Evolutionary conservation across 768 basidiomycete species (phyloP).

Genomic region (Termitomyces sp.): DNA sequence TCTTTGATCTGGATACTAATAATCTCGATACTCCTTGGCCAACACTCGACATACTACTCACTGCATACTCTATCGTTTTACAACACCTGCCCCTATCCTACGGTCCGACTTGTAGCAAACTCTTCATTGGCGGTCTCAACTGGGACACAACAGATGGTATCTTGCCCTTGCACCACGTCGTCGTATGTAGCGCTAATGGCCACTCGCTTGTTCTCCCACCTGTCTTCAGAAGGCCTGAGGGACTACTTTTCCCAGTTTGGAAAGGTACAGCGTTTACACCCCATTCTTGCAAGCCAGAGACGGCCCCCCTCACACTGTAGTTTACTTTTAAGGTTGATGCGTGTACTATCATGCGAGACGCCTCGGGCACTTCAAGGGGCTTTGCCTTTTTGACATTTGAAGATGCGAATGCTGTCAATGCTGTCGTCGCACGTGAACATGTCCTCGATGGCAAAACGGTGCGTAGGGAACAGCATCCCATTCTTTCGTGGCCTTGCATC

Average conservation of each 20-base stretch:
- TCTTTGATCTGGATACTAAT: constrained; percentile 26
- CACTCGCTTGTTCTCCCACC: constrained; percentile 23
- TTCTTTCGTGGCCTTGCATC: not conserved
- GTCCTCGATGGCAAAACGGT: constrained; percentile 79
- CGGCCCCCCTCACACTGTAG: constrained; percentile 16
- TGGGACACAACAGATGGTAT: constrained; percentile 93
- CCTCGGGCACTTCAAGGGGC: constrained; percentile 70
- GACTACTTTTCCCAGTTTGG: constrained; percentile 82
- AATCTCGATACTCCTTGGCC: constrained; percentile 22
- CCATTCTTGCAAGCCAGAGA: constrained; percentile 1
- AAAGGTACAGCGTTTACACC: constrained; percentile 42
- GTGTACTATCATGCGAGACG: constrained; percentile 85
- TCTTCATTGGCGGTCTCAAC: constrained; percentile 89
- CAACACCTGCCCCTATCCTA: constrained; percentile 22
- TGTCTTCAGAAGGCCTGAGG: constrained; percentile 51
- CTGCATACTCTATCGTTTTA: constrained; percentile 27
- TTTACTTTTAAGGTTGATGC: constrained; percentile 58
- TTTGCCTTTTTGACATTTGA: constrained; percentile 87
- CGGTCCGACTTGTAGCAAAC: constrained; percentile 58
- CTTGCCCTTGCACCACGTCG: constrained; percentile 28
- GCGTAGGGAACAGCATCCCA: constrained; percentile 12
- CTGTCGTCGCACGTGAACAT: constrained; percentile 68
- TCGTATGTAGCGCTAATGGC: constrained; percentile 37
- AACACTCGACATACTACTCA: constrained; percentile 25
- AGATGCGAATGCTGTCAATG: constrained; percentile 58